These are phyloP conservation scores for Erigeron philadelphicus DNA, from an alignment of 140 eudicot species.

Conservation along the genomic window DNA sequence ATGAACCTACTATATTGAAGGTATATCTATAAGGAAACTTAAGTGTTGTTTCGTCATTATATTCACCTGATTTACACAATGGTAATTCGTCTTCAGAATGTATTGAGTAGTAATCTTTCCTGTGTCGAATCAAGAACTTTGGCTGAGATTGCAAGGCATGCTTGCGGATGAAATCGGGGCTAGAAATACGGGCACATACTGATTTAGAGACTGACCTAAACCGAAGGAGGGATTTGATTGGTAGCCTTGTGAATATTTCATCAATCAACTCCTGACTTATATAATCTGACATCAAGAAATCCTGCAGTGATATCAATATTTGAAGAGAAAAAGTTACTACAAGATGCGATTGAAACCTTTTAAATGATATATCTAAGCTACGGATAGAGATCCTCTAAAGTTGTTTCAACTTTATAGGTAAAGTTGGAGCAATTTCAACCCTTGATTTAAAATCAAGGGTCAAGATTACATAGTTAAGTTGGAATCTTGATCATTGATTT, in stretches of 20 bases:
- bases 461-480: too few relatives aligned
- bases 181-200: constrained; percentile 22
- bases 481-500: too few relatives aligned
- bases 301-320: not conserved
- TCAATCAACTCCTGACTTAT: constrained; percentile 15
- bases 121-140: not conserved
- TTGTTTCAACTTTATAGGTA: too few relatives aligned
- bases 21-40: not conserved
- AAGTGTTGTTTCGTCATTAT: not conserved
- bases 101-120: not conserved
- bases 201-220: constrained; percentile 34
- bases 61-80: not conserved
- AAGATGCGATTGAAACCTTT: too few relatives aligned
- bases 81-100: not conserved
- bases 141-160: constrained; percentile 5
- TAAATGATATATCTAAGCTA: too few relatives aligned
- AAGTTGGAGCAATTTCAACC: too few relatives aligned
- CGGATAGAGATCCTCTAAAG: too few relatives aligned
- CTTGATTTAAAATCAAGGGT: too few relatives aligned
- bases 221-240: constrained; percentile 30
- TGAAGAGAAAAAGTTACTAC: too few relatives aligned
- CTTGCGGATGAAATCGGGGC: constrained; percentile 28
- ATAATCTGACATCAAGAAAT: constrained; percentile 11
- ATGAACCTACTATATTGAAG: not conserved
- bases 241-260: constrained; percentile 27